Conservation (phyloP, 208 protist species). For the Phytomonas sp. region DNA sequence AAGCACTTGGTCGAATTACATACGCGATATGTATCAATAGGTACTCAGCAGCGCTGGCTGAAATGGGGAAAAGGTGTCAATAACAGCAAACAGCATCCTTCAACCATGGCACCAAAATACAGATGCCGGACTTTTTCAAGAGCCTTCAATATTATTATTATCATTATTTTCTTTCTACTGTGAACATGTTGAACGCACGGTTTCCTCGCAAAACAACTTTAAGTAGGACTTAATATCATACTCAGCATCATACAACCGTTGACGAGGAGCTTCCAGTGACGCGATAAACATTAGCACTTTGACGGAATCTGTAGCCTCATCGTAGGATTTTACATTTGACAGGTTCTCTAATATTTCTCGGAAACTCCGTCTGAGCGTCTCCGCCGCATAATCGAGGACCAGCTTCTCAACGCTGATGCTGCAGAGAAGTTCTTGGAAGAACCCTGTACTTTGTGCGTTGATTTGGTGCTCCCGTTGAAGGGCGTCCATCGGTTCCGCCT, state of each 20-base stretch:
- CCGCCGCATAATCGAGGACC: slow-evolving; percentile 37
- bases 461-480: slow-evolving; percentile 29
- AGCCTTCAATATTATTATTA: slow-evolving; percentile 7
- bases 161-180: slow-evolving; percentile 16
- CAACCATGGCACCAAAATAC: neutral
- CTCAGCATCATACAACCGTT: slow-evolving; percentile 45
- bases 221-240: slow-evolving; percentile 57
- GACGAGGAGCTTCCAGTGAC: slow-evolving; percentile 41
- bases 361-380: slow-evolving; percentile 24
- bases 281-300: slow-evolving; percentile 49
- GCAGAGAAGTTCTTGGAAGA: slow-evolving; percentile 54
- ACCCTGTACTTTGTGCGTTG: slow-evolving; percentile 38
- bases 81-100: neutral
- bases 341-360: slow-evolving; percentile 24
- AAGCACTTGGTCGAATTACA: slow-evolving; percentile 6
- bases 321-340: slow-evolving; percentile 36
- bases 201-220: slow-evolving; percentile 67
- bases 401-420: slow-evolving; percentile 63
- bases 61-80: neutral
- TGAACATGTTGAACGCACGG: slow-evolving; percentile 50
- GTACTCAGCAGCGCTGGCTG: neutral
- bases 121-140: neutral
- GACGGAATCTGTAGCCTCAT: slow-evolving; percentile 38
- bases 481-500: slow-evolving; percentile 28
- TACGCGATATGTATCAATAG: neutral